Percentiles rank a stretch among this genome's conserved stretches.
Evolutionary conservation across 2,329 filamentous ascomycete genomes (phyloP).

Genomic region (Fusarium dimerum): DNA sequence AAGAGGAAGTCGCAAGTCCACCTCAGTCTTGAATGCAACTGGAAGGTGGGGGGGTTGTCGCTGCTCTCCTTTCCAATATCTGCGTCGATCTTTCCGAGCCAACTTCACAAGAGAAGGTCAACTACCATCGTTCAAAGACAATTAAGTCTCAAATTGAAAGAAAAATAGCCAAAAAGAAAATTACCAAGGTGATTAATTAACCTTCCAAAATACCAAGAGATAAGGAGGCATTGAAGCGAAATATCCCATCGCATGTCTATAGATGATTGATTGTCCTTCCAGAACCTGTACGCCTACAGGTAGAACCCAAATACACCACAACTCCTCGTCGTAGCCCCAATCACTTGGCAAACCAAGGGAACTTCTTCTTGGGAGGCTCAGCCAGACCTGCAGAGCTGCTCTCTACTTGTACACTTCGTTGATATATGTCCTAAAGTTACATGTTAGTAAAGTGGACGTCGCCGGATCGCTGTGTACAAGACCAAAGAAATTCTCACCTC

Average conservation of each 20-base stretch:
- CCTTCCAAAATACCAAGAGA: too few relatives aligned
- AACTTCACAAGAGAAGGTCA: too few relatives aligned
- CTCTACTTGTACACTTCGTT: slow-evolving; percentile 62
- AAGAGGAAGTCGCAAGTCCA: too few relatives aligned
- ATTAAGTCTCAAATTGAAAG: too few relatives aligned
- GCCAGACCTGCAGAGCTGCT: slow-evolving; percentile 45
- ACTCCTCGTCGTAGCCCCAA: slow-evolving; percentile 26
- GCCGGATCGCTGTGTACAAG: too few relatives aligned
- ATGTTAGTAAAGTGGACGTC: slow-evolving; percentile 23
- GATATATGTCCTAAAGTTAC: slow-evolving; percentile 59
- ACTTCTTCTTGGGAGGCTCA: slow-evolving; percentile 63
- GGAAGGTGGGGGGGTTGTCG: too few relatives aligned
- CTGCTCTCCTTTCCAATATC: too few relatives aligned
- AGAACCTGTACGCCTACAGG: slow-evolving; percentile 13
- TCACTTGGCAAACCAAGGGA: slow-evolving; percentile 63
- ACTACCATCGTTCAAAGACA: too few relatives aligned
- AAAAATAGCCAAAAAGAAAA: too few relatives aligned
- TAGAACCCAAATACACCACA: slow-evolving; percentile 14
- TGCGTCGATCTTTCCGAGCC: too few relatives aligned
- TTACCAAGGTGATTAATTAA: too few relatives aligned
- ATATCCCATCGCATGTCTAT: slow-evolving; percentile 22
- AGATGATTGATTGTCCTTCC: slow-evolving; percentile 9
- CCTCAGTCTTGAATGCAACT: too few relatives aligned
- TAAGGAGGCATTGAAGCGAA: background rate
- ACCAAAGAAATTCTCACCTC: slow-evolving; percentile 62